A percentile compares a stretch with the other conserved stretches of the same genome.
Conservation (phyloP, 805 yeast species). For the Wickerhamiella domercqiae region DNA sequence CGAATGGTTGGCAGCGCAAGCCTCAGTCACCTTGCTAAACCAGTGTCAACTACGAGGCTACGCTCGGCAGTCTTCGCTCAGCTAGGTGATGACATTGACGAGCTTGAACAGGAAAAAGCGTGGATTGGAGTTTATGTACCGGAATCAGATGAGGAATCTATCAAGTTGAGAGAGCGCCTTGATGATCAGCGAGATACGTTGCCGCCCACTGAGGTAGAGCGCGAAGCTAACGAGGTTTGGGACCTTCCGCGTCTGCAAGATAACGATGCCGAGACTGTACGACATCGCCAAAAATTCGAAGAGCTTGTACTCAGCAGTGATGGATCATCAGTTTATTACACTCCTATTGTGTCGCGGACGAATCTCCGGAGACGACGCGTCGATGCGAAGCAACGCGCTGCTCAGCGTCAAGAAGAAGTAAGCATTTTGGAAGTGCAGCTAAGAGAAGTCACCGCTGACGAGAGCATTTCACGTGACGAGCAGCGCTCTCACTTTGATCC, state of each 20-base stretch:
- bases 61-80: conserved; percentile 51
- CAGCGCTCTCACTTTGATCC: conserved; percentile 61
- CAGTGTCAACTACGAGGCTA: conserved; percentile 18
- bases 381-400: conserved; percentile 34
- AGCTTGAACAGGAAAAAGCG: conserved; percentile 18
- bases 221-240: conserved; percentile 25
- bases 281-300: conserved; percentile 33
- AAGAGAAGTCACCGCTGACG: conserved; percentile 60
- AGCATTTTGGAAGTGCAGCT: conserved; percentile 48
- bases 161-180: conserved; percentile 27
- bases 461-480: conserved; percentile 51
- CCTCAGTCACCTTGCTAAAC: conserved; percentile 16
- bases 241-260: conserved; percentile 56
- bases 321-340: conserved; percentile 47
- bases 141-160: conserved; percentile 28
- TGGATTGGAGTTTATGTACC: conserved; percentile 62
- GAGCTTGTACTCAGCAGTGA: conserved; percentile 52
- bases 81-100: conserved; percentile 29
- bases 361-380: conserved; percentile 79
- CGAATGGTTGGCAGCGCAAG: conserved; percentile 33
- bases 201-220: conserved; percentile 15
- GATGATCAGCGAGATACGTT: conserved; percentile 30
- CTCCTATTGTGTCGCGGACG: conserved; percentile 62
- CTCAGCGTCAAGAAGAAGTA: conserved; percentile 39
- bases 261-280: conserved; percentile 43